Percentiles rank a stretch among this genome's conserved stretches.
These are phyloP conservation scores for Aureococcus anophagefferens DNA, from an alignment of 108 stramenopile species.

Conservation along the genomic window DNA sequence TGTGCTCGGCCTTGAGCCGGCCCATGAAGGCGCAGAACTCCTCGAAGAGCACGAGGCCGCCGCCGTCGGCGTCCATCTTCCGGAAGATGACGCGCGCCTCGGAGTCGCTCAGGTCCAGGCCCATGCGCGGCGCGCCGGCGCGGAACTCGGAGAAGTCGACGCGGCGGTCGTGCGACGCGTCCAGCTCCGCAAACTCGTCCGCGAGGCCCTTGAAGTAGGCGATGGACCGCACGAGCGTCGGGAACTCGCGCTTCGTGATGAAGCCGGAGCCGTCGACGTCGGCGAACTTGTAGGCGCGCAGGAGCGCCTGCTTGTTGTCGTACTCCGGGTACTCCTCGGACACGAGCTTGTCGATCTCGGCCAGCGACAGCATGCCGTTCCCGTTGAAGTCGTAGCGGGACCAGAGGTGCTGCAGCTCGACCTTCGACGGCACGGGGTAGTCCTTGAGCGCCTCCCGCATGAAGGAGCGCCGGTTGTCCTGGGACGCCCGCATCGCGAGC, in stretches of 20 bases:
- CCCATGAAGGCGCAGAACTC: not conserved
- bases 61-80: not conserved
- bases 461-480: too few relatives aligned
- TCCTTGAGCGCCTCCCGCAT: not conserved
- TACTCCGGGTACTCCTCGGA: conserved; percentile 12
- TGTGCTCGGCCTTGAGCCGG: not conserved
- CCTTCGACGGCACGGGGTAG: conserved; percentile 7
- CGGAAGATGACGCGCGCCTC: not conserved
- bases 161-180: not conserved
- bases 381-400: conserved; percentile 10
- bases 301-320: conserved; percentile 16
- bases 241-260: conserved; percentile 15
- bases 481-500: too few relatives aligned
- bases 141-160: not conserved
- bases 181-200: conserved; percentile 3
- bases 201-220: conserved; percentile 11
- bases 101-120: not conserved
- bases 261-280: conserved; percentile 13
- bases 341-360: conserved; percentile 12
- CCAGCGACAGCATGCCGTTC: conserved; percentile 9
- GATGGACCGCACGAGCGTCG: conserved; percentile 3
- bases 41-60: not conserved
- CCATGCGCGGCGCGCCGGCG: not conserved
- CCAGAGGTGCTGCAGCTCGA: conserved; percentile 9
- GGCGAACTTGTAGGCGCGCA: conserved; percentile 13